These are phyloP conservation scores for Stagonosporopsis rhizophila DNA, from an alignment of 2,329 filamentous ascomycete genomes.

Conservation along the genomic window DNA sequence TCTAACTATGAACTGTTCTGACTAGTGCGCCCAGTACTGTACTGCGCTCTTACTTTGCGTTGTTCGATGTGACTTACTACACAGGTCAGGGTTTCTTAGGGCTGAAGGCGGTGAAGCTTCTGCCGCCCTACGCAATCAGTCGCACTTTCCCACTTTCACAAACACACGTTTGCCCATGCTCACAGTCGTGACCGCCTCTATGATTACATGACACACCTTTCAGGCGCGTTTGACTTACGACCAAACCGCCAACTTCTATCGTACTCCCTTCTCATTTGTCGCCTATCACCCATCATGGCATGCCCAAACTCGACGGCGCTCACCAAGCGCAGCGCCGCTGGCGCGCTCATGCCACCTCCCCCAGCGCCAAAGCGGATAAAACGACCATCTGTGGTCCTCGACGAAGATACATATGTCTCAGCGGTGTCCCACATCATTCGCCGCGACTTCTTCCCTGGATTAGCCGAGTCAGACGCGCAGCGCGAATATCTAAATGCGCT, in stretches of 20 bases:
- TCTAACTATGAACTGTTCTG: neutral
- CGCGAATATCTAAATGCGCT: conserved; percentile 92
- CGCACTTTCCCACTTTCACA: neutral
- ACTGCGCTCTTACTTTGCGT: neutral
- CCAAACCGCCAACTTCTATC: conserved; percentile 5
- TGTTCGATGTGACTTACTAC: neutral
- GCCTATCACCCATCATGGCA: conserved; percentile 29
- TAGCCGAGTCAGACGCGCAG: conserved; percentile 84
- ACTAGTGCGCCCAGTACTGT: neutral
- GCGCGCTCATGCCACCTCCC: conserved; percentile 85
- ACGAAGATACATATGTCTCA: conserved; percentile 92
- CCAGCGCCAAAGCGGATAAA: conserved; percentile 88
- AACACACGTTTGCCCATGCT: neutral
- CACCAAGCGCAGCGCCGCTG: conserved; percentile 69
- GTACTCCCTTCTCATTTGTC: neutral
- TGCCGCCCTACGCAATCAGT: conserved; percentile 16
- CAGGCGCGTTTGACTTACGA: conserved; percentile 11
- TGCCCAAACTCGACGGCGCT: conserved; percentile 63
- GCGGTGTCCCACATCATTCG: conserved; percentile 93
- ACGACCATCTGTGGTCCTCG: conserved; percentile 82
- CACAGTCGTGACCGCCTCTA: neutral
- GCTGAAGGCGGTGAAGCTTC: conserved; percentile 13
- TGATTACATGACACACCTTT: neutral
- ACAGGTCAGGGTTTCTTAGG: neutral
- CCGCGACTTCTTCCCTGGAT: conserved; percentile 93